Conservation (phyloP, 177 flowering plant genomes). For the Viscum album region DNA sequence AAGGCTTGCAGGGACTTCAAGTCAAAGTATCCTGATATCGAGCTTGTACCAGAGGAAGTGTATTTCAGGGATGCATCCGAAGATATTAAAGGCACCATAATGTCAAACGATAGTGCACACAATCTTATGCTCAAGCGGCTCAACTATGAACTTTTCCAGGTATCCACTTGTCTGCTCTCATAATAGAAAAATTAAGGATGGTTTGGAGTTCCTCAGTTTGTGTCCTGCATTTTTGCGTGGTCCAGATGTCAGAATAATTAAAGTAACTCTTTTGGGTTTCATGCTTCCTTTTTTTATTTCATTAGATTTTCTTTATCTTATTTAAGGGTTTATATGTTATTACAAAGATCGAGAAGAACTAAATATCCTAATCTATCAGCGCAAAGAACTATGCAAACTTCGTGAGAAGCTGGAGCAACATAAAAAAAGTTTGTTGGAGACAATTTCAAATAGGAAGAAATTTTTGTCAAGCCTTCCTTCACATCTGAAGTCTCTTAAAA, state of each 20-base stretch:
- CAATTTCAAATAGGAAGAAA: conserved; percentile 72
- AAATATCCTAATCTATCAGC: conserved; percentile 33
- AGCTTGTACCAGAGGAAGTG: conserved; percentile 80
- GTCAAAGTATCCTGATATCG: conserved; percentile 87
- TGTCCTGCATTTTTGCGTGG: too few species aligned
- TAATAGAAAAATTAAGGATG: background rate
- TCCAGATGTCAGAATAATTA: background rate
- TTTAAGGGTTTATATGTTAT: background rate
- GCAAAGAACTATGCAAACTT: conserved; percentile 78
- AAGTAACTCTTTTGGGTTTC: background rate
- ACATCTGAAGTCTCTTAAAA: conserved; percentile 84
- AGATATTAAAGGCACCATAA: conserved; percentile 38
- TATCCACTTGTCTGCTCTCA: conserved; percentile 9
- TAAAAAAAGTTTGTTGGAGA: conserved; percentile 59
- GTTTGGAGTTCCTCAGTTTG: too few species aligned
- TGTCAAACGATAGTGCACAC: conserved; percentile 52
- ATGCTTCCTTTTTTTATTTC: background rate
- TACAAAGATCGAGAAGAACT: background rate
- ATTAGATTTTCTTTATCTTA: background rate
- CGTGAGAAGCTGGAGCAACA: conserved; percentile 58
- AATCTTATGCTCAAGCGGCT: conserved; percentile 83
- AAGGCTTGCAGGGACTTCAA: conserved; percentile 93
- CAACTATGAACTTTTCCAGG: conserved; percentile 84
- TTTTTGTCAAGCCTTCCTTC: conserved; percentile 93
- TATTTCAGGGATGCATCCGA: conserved; percentile 66